Evolutionary conservation across 192 early-diverging fungal genomes (phyloP).

Genomic region (Backusella mclennaniae): DNA sequence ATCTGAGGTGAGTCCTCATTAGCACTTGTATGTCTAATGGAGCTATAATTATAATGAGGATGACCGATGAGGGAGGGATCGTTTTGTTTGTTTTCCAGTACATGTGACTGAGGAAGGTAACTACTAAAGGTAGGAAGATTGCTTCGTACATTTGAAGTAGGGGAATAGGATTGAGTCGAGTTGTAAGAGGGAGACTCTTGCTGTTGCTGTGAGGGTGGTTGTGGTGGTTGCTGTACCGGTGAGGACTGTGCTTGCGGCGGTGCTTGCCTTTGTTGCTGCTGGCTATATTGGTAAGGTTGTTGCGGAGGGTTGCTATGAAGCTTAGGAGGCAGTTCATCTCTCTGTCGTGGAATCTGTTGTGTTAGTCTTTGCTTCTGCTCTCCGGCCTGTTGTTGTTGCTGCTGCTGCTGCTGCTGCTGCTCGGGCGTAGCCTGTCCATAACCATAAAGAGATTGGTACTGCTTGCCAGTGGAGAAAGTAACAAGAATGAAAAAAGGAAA

Average conservation of each 20-base stretch:
- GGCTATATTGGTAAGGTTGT: background rate
- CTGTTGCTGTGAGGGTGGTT: background rate
- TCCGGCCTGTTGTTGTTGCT: background rate
- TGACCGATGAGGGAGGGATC: conserved; percentile 1
- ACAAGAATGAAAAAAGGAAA: background rate
- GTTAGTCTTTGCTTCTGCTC: background rate
- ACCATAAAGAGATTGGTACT: conserved; percentile 15
- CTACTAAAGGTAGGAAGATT: background rate
- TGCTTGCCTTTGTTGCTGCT: background rate
- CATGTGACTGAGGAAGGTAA: conserved; percentile 5
- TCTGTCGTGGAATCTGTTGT: background rate
- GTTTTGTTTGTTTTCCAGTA: background rate
- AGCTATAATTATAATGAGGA: conserved; percentile 12
- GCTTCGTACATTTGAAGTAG: background rate
- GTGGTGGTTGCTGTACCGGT: background rate
- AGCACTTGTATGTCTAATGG: conserved; percentile 5
- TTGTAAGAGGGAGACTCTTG: background rate
- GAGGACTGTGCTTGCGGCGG: background rate
- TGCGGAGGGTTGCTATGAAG: background rate
- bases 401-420: conserved; percentile 12
- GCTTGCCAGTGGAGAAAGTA: background rate
- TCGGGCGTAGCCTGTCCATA: background rate
- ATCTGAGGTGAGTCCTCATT: background rate
- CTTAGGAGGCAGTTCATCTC: background rate
- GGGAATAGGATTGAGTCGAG: conserved; percentile 10